These are phyloP conservation scores for Plenodomus tracheiphilus DNA, from an alignment of 2,329 filamentous ascomycete species.

Conservation along the genomic window DNA sequence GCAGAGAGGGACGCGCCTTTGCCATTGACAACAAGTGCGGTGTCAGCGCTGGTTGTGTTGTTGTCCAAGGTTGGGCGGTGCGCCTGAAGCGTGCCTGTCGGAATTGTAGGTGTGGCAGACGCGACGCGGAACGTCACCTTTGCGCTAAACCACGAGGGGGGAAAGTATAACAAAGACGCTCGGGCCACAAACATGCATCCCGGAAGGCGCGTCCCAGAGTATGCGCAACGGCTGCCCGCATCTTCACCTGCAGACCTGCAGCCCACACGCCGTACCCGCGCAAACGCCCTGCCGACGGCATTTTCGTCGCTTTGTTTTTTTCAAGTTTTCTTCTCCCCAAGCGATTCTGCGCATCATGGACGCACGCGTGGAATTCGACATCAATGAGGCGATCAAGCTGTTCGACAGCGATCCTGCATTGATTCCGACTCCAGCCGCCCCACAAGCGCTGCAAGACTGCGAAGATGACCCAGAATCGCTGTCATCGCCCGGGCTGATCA, in stretches of 20 bases:
- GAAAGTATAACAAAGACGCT: slow-evolving; percentile 19
- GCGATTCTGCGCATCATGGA: slow-evolving; percentile 60
- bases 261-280: slow-evolving; percentile 7
- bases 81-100: slow-evolving; percentile 1
- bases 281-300: slow-evolving; percentile 16
- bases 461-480: slow-evolving; percentile 88
- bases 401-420: slow-evolving; percentile 91
- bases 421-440: slow-evolving; percentile 84
- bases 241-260: slow-evolving; percentile 11
- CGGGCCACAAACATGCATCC: slow-evolving; percentile 20
- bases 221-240: slow-evolving; percentile 17
- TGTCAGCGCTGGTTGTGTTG: slow-evolving; percentile 14
- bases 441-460: slow-evolving; percentile 81
- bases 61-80: not conserved
- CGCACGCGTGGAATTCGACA: slow-evolving; percentile 77
- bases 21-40: slow-evolving; percentile 25
- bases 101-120: slow-evolving; percentile 10
- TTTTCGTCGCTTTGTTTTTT: slow-evolving; percentile 21
- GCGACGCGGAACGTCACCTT: slow-evolving; percentile 12
- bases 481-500: slow-evolving; percentile 73
- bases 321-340: slow-evolving; percentile 10
- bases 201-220: slow-evolving; percentile 18
- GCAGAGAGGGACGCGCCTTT: slow-evolving; percentile 33
- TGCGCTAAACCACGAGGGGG: slow-evolving; percentile 17
- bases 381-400: slow-evolving; percentile 93